Evolutionary conservation across 495 filamentous ascomycete species (phyloP).

Genomic region (Clavariopsis aquatica): DNA sequence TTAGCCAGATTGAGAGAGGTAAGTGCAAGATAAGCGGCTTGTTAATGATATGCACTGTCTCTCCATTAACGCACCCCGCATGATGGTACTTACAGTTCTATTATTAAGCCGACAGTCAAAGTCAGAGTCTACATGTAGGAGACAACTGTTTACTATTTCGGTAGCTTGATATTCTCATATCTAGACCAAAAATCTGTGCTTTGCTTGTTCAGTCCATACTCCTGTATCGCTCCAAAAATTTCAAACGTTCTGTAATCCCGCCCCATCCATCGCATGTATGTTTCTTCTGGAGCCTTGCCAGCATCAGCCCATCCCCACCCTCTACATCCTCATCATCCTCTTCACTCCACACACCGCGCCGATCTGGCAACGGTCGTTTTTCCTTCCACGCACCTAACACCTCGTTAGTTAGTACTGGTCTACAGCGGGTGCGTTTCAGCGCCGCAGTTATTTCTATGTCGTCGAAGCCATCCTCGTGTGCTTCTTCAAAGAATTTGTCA

Average conservation of each 20-base stretch:
- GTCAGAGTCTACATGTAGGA: too few relatives aligned
- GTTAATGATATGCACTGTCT: too few relatives aligned
- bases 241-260: slow-evolving; percentile 25
- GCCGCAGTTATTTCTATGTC: slow-evolving; percentile 20
- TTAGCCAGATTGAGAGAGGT: too few relatives aligned
- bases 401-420: slow-evolving; percentile 12
- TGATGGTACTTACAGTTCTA: too few relatives aligned
- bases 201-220: not conserved
- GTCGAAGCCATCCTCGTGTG: slow-evolving; percentile 13
- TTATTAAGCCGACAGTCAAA: too few relatives aligned
- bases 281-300: slow-evolving; percentile 26
- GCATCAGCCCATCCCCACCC: slow-evolving; percentile 13
- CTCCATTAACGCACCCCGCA: too few relatives aligned
- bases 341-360: slow-evolving; percentile 35
- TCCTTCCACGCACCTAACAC: slow-evolving; percentile 17
- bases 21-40: too few relatives aligned
- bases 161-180: too few relatives aligned
- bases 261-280: slow-evolving; percentile 33
- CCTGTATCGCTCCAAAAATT: slow-evolving; percentile 17
- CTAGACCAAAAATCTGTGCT: too few relatives aligned
- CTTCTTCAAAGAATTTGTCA: slow-evolving; percentile 18
- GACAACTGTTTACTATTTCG: too few relatives aligned
- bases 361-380: slow-evolving; percentile 12
- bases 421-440: slow-evolving; percentile 10
- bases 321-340: slow-evolving; percentile 35